Base-by-base conservation (phyloP, 192 early-diverging fungal species). In the Coemansia umbellata region DNA sequence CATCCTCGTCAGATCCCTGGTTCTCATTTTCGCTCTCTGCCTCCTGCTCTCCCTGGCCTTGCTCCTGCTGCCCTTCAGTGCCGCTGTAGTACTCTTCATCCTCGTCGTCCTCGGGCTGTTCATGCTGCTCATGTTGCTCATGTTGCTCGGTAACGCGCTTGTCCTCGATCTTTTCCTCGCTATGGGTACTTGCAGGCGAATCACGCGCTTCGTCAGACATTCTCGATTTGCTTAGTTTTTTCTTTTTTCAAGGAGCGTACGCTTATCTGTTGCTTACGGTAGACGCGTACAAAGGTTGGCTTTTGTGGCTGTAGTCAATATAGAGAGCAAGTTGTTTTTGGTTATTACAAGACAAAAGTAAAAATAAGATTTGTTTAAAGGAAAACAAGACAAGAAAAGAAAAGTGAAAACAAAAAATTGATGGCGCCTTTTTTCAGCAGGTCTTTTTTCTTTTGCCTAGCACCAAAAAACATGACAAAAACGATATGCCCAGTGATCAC, bases 191-290 rank as follows among this genome's bases (percentile, higher is more conserved):
- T 43, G 52, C 26, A 18, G 26, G 21, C 7, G 54, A 47, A 47
- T 21, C 21, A 31, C 32, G 54, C 31, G 41, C 8, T 10, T 47
- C 54, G 22, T 56, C 54, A 5, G 54, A 56, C 54, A 56, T 56
- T 35, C 15, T 28, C 23, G 28, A 45, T 45, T 35, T 35, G 10
- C 33, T 43, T 23, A 19, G 0, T 45, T 45, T 44, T 8, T 26
- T 27, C 9, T n/a, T 27, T 14, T 45, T 43, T 8, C 18, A 42
- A 8, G n/a, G n/a, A n/a, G n/a, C n/a, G n/a, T n/a, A n/a, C n/a
- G n/a, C n/a, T n/a, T n/a, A n/a, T n/a, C n/a, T n/a, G n/a, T n/a
- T n/a, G n/a, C n/a, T n/a, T n/a, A n/a, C n/a, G n/a, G n/a, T n/a
- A n/a, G n/a, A n/a, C n/a, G n/a, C n/a, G n/a, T n/a, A n/a, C n/a